These are phyloP conservation scores for Periconia macrospinosa DNA, from an alignment of 2,329 filamentous ascomycete genomes.

Conservation along the genomic window DNA sequence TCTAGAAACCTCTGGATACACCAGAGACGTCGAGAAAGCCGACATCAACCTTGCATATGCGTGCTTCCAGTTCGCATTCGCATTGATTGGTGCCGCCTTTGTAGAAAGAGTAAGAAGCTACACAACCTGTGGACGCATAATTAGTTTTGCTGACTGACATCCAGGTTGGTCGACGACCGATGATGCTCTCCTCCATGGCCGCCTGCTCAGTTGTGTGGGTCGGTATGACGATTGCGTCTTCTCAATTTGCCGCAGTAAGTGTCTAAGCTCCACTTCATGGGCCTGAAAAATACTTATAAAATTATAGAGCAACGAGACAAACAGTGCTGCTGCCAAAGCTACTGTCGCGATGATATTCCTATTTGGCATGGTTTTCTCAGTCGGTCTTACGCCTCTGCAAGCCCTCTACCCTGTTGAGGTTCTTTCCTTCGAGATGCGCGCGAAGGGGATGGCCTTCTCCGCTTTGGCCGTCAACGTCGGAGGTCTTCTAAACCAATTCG, in stretches of 20 bases:
- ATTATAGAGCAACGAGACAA: background rate
- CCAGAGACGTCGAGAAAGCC: background rate
- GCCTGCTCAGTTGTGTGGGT: constrained; percentile 27
- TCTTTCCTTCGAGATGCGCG: constrained; percentile 39
- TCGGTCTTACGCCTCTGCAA: constrained; percentile 40
- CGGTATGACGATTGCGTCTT: constrained; percentile 19
- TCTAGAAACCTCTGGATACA: constrained; percentile 31
- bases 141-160: background rate
- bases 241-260: constrained; percentile 13
- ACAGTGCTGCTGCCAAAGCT: background rate
- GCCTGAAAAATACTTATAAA: background rate
- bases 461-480: constrained; percentile 20
- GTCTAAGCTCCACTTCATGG: constrained; percentile 13
- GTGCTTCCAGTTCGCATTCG: constrained; percentile 39
- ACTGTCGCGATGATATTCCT: background rate
- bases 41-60: constrained; percentile 34
- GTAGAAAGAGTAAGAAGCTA: constrained; percentile 21
- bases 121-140: background rate
- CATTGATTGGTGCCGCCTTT: constrained; percentile 37
- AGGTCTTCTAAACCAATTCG: constrained; percentile 34
- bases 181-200: constrained; percentile 32
- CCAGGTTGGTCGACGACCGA: constrained; percentile 31
- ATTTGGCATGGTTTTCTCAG: constrained; percentile 24
- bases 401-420: constrained; percentile 38
- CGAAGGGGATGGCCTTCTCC: constrained; percentile 36